Evolutionary conservation across 2,329 filamentous ascomycete species (phyloP).

Genomic region (Onygenales sp.): DNA sequence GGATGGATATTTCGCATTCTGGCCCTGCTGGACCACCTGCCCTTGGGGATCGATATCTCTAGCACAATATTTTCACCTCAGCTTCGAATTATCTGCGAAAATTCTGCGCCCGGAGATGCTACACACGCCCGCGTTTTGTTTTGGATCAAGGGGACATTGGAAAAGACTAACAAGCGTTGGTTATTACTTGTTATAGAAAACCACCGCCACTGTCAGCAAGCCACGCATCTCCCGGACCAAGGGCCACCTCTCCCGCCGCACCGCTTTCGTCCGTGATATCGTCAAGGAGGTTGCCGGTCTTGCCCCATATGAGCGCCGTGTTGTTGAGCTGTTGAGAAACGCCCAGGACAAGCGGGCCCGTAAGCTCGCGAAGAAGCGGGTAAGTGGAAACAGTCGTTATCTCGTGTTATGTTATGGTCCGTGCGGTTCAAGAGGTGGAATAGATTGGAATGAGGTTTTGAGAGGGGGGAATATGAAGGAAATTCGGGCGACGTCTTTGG

Average conservation of each 20-base stretch:
- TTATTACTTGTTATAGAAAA: constrained; percentile 55
- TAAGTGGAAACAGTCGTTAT: constrained; percentile 40
- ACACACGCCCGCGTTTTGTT: too few species aligned
- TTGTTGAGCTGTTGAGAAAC: constrained; percentile 98
- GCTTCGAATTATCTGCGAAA: neutral
- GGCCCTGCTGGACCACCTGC: neutral
- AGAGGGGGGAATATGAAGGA: too few species aligned
- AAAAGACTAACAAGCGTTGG: constrained; percentile 9
- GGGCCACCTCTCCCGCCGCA: constrained; percentile 94
- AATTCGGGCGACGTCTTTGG: too few species aligned
- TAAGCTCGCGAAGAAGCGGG: constrained; percentile 98
- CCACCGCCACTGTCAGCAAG: constrained; percentile 67
- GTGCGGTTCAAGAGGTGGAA: neutral
- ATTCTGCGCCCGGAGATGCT: too few species aligned
- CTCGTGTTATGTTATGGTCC: constrained; percentile 1
- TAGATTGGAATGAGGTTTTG: neutral
- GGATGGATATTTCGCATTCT: neutral
- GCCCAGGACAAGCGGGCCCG: constrained; percentile 98
- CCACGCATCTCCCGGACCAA: constrained; percentile 76
- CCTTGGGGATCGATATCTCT: neutral
- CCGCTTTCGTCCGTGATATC: constrained; percentile 91
- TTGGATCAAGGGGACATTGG: neutral
- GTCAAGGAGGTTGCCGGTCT: constrained; percentile 97
- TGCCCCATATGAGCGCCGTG: constrained; percentile 93
- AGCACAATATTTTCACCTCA: neutral